These are phyloP conservation scores for Tuber brumale DNA, from an alignment of 495 filamentous ascomycete species.

Conservation along the genomic window DNA sequence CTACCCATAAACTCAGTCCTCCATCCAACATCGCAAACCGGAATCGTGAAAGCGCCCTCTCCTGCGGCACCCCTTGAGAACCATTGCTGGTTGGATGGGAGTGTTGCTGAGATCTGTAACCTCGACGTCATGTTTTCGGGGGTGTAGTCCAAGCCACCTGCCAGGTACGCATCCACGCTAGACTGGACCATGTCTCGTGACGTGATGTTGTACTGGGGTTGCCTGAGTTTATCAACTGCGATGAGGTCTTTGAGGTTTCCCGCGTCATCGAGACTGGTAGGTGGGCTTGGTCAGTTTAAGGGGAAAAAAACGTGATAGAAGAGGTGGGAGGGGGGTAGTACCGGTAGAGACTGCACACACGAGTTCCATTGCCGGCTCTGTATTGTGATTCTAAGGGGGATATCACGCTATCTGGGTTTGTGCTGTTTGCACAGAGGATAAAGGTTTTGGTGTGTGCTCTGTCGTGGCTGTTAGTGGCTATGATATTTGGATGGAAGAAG, in stretches of 20 bases:
- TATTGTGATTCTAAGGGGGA: background rate
- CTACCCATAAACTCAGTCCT: background rate
- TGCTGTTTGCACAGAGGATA: background rate
- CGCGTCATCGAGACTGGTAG: background rate
- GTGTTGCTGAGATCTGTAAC: background rate
- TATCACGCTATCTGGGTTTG: background rate
- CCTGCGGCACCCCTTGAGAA: background rate
- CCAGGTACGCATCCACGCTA: background rate
- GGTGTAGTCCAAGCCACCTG: background rate
- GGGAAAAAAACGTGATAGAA: background rate
- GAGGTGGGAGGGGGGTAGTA: background rate
- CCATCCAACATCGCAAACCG: background rate
- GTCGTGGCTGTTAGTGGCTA: background rate
- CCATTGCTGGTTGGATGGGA: background rate
- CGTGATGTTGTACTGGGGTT: background rate
- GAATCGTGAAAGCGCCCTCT: background rate
- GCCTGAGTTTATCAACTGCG: background rate
- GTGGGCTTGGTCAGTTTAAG: background rate
- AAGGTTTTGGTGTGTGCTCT: background rate
- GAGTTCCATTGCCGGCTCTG: background rate
- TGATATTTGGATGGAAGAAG: background rate
- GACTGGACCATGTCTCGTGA: background rate
- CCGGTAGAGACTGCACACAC: conserved; percentile 1
- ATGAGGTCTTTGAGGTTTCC: background rate
- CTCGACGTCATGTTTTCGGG: background rate